Evolutionary conservation across 164 flowering plant genomes (phyloP).

Genomic region (Vitis rotundifolia): DNA sequence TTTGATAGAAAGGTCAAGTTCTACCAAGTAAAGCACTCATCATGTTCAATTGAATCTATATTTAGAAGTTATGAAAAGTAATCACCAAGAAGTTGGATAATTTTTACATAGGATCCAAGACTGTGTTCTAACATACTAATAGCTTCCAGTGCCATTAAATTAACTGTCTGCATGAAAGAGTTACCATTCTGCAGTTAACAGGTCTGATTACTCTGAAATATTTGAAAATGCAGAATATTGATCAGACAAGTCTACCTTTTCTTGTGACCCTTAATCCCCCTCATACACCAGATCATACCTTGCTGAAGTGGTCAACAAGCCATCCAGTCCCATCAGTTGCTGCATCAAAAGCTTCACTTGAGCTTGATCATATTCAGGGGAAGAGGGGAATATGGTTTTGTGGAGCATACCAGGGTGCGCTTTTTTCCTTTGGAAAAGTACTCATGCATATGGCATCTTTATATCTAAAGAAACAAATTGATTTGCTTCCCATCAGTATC

Average conservation of each 20-base stretch:
- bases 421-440: not conserved
- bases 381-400: slow-evolving; percentile 91
- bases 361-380: slow-evolving; percentile 74
- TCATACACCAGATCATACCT: slow-evolving; percentile 49
- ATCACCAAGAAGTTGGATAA: no score
- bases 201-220: not conserved
- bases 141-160: no score
- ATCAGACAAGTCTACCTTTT: slow-evolving; percentile 54
- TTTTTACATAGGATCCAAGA: no score
- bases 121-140: no score
- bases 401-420: slow-evolving; percentile 93
- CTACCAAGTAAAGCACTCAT: no score
- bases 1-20: no score
- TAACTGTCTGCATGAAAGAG: not conserved
- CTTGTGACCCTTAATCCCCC: slow-evolving; percentile 87
- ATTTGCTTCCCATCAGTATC: no score
- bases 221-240: slow-evolving; percentile 62
- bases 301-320: slow-evolving; percentile 82
- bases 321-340: slow-evolving; percentile 93
- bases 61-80: no score
- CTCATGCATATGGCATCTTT: no score
- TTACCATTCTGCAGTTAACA: not conserved
- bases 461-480: no score
- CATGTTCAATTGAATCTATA: no score
- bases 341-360: slow-evolving; percentile 75